Base-by-base conservation (phyloP, 805 yeast species). In the Yarrowia alimentaria region DNA sequence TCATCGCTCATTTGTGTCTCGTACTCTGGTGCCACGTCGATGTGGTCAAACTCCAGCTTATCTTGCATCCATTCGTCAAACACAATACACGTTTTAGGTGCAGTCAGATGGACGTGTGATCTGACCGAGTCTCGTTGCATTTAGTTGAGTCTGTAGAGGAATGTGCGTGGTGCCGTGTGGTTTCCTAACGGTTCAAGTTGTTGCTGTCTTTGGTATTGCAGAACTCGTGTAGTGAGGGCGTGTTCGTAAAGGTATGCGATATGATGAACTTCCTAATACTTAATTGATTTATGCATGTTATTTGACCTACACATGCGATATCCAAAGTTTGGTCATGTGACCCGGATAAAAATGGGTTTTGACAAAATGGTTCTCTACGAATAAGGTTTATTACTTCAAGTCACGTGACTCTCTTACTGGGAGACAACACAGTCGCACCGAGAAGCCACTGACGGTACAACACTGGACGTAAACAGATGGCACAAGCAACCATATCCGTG, bases 21-120 rank as follows among this genome's bases (percentile, higher is more conserved):
- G 14, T 57, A 53, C 24, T 56, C 61, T 9, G 54, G 55, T 12
- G 55, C 55, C 13, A 61, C 55, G 6, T 52, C 49, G 12, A 65
- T 56, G 25, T 57, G 61, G 28, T 64, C 68, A 18, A 58, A 57
- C 38, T 58, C 60, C 13, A 66, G 56, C 35, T 59, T 59, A 51
- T 57, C 59, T 29, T 57, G 33, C 37, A 58, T 56, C 69, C 68
- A 67, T 19, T 63, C 60, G 12, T 60, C 60, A 32, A 60, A 61
- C 14, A 56, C 52, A 4, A 57, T 53, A 17, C 59, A 68, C n/a
- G 59, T 47, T 13, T 63, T 56, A 8, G 64, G 56, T 5, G 56
- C 50, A 3, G 51, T 53, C 40, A 61, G 57, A 43, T 66, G 69
- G 18, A 62, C 53, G n/a, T 61, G 62, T 18, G 61, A 50, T 21